Conservation (phyloP, 2,329 filamentous ascomycete species). For the Alternaria triticina region DNA sequence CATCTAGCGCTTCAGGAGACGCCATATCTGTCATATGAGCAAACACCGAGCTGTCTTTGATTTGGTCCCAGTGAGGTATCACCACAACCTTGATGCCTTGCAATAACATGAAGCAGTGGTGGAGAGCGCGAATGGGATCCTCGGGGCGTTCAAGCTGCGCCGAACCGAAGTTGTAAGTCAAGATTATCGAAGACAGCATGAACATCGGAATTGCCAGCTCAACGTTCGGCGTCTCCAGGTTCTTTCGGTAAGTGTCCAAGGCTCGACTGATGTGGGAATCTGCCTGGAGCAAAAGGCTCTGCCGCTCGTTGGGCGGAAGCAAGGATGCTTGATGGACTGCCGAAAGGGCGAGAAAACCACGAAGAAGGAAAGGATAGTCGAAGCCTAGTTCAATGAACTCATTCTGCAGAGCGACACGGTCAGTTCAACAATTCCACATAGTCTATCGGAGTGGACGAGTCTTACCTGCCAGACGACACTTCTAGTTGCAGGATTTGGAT, state of each 20-base stretch:
- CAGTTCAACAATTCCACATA: not conserved
- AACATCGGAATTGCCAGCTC: conserved; percentile 39
- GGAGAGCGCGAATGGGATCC: conserved; percentile 34
- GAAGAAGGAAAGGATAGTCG: conserved; percentile 38
- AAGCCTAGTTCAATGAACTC: conserved; percentile 33
- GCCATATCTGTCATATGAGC: conserved; percentile 19
- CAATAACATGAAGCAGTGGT: conserved; percentile 38
- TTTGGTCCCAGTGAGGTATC: conserved; percentile 26
- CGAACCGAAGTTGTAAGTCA: conserved; percentile 38
- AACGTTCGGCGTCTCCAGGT: conserved; percentile 26
- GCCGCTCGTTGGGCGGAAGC: conserved; percentile 25
- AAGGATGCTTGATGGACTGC: conserved; percentile 36
- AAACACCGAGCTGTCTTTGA: conserved; percentile 27
- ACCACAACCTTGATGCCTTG: conserved; percentile 37
- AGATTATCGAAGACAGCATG: conserved; percentile 33
- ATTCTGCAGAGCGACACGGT: not conserved
- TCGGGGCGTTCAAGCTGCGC: conserved; percentile 36
- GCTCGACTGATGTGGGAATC: conserved; percentile 36
- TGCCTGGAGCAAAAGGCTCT: conserved; percentile 32
- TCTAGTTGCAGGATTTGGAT: conserved; percentile 18
- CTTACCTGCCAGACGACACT: conserved; percentile 19
- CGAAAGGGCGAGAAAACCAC: conserved; percentile 37
- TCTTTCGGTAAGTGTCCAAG: conserved; percentile 29
- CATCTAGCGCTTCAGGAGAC: conserved; percentile 12
- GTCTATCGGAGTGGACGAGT: not conserved